Evolutionary conservation across 257 asterid species (phyloP), one percentile per base, ranked within the genome.

Genomic region (Penstemon eatonii): DNA sequence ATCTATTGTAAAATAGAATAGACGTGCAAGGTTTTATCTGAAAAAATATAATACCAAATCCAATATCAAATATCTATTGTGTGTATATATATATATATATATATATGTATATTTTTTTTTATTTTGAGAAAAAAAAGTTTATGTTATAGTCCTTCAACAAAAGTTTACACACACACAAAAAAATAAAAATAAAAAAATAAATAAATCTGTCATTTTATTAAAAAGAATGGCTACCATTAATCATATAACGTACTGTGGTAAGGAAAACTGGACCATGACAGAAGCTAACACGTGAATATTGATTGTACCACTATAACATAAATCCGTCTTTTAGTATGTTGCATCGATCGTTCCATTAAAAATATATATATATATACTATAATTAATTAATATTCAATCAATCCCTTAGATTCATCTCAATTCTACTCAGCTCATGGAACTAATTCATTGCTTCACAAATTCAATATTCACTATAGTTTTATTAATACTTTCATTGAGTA

Each of bases 271-370:
- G 66, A 56, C 45, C 63, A 47, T 55, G 51, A 46, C 13, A 55
- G 11, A 25, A 2, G 12, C 13, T 1, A 45, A 18, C 78, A 71
- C 58, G 83, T 79, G 75, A 72, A 40, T 6, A 25, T 73, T n/a
- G 63, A 25, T 73, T n/a, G 63, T 64, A 73, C 56, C 68, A 63
- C 33, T 2, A 25, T 25, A 25, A 9, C 66, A 58, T 52, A 52
- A 41, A 75, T 60, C 36, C 57, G 73, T 68, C 79, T 38, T 69
- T 40, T 67, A 1, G 57, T 15, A 15, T 15, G 18, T 55, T n/a
- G 10, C 0, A 12, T 4, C 33, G 56, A 36, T 19, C 12, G 11
- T 54, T 52, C 41, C 43, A 38, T 39, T 73, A 49, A 19, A 47
- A 55, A 33, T 43, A 15, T 15, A 15, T 15, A 15, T 15, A 15